Percentiles rank a stretch among this genome's conserved stretches.
Conservation (phyloP, 2,329 filamentous ascomycete species). For the Magnaporthiopsis incrustans region DNA sequence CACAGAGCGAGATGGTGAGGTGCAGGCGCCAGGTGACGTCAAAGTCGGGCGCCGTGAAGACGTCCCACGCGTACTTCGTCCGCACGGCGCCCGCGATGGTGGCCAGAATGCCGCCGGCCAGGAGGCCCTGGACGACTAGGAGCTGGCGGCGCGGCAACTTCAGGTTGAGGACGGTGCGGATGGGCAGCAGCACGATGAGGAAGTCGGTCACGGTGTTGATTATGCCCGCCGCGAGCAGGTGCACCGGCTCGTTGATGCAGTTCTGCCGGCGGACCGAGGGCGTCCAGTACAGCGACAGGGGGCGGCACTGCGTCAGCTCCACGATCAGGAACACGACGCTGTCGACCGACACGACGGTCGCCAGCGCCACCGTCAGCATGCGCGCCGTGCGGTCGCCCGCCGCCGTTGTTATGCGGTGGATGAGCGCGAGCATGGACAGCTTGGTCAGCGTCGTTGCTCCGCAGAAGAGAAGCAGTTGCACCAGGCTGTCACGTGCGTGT, state of each 20-base stretch:
- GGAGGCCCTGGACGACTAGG: constrained; percentile 35
- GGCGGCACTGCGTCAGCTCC: constrained; percentile 30
- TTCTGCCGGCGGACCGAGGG: constrained; percentile 23
- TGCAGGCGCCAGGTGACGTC: constrained; percentile 30
- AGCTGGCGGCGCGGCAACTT: constrained; percentile 39
- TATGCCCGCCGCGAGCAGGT: constrained; percentile 45
- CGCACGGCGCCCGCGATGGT: constrained; percentile 28
- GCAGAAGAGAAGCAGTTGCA: constrained; percentile 28
- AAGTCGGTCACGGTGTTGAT: constrained; percentile 55
- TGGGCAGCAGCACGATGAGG: constrained; percentile 42
- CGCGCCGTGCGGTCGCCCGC: constrained; percentile 23
- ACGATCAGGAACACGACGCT: constrained; percentile 27
- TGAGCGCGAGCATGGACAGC: constrained; percentile 30
- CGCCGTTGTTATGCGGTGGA: constrained; percentile 26
- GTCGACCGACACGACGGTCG: constrained; percentile 21
- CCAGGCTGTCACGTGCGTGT: constrained; percentile 16
- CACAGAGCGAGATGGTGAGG: constrained; percentile 25
- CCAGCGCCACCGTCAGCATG: constrained; percentile 21
- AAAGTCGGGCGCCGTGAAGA: constrained; percentile 17
- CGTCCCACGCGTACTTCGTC: constrained; percentile 26
- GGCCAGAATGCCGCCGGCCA: constrained; percentile 42
- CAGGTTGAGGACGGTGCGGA: constrained; percentile 35
- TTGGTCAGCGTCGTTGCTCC: constrained; percentile 30
- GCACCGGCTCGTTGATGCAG: constrained; percentile 40
- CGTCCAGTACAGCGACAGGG: constrained; percentile 30